phyloP scores from a whole-genome alignment of 257 asterid genomes.

The Fraxinus cuspidata region DNA sequence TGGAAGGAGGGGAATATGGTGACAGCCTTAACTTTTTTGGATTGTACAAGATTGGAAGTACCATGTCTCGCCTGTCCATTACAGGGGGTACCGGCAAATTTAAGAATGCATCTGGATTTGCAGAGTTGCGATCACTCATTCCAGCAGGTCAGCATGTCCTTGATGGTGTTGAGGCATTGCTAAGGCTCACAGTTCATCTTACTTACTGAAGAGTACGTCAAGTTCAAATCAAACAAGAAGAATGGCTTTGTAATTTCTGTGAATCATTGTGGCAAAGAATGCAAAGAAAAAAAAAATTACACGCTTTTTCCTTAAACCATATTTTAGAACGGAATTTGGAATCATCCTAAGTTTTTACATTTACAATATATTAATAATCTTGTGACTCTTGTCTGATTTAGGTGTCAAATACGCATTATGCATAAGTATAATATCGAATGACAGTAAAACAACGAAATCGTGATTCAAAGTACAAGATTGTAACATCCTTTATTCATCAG shows the following conservation, averaged over 20 bases:
- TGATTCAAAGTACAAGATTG: too few relatives aligned
- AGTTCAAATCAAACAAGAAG: neutral
- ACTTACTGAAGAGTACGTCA: slow-evolving; percentile 25
- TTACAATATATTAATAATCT: too few relatives aligned
- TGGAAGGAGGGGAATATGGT: slow-evolving; percentile 59
- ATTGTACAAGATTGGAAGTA: slow-evolving; percentile 46
- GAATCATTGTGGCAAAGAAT: neutral
- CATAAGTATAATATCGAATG: too few relatives aligned
- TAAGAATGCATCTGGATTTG: slow-evolving; percentile 54
- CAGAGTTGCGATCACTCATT: slow-evolving; percentile 45
- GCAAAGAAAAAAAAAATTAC: neutral
- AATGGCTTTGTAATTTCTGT: neutral
- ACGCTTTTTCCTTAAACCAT: neutral
- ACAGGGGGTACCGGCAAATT: slow-evolving; percentile 57
- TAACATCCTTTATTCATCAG: too few relatives aligned
- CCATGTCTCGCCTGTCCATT: slow-evolving; percentile 45
- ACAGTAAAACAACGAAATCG: too few relatives aligned
- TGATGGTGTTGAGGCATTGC: slow-evolving; percentile 51
- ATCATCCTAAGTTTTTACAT: too few relatives aligned
- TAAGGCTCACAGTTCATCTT: slow-evolving; percentile 45
- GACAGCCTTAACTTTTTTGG: slow-evolving; percentile 51
- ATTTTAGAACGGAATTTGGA: too few relatives aligned
- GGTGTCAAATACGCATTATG: too few relatives aligned
- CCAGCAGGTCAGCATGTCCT: slow-evolving; percentile 50
- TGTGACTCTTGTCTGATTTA: too few relatives aligned